Base-by-base conservation (phyloP, 2,329 filamentous ascomycete species). In the Neonectria faginata region DNA sequence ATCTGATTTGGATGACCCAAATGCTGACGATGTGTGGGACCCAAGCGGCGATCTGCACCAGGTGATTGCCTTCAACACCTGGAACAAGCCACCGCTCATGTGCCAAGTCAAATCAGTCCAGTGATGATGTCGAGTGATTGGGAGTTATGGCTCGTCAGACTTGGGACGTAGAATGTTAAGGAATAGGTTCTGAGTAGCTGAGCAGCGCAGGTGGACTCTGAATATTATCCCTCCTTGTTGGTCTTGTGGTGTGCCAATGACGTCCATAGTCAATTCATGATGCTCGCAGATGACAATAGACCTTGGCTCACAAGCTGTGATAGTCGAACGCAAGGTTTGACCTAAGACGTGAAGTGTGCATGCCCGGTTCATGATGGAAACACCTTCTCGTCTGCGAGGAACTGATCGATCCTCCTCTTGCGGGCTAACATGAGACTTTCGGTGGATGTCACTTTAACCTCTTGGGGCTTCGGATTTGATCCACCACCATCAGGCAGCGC, bases 21-120 rank as follows among this genome's bases (percentile, higher is more conserved):
- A 64, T 16, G 67, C 67, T 7, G 63, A 68, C 3, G 71, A 74
- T 51, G 62, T 71, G 31, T 77, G 74, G 73, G 74, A 75, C 52
- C 67, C 70, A 2, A 60, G 33, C 9, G 67, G 68, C 31, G 74
- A 75, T 55, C 57, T 76, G 60, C 64, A 60, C 47, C 20, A 4
- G 6, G 31, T 59, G 8, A 70, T 71, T 63, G 71, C 69, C 1
- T 75, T 74, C 42, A 72, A 71, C 52, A 74, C 71, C 9, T 77
- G 74, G 68, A 72, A 69, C 50, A 76, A 75, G 66, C 66, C 68
- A 20, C 68, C 66, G 11, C 67, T 77, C 16, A 72, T 72, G 72
- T 69, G 67, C 53, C 70, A 67, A 36, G 57, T 66, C 5, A 57
- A 57, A 45, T 11, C 31, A 14, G 44, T 53, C 18, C 52, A 36